Conservation (phyloP, 2,329 filamentous ascomycete species). For the Aspergillus latus region DNA sequence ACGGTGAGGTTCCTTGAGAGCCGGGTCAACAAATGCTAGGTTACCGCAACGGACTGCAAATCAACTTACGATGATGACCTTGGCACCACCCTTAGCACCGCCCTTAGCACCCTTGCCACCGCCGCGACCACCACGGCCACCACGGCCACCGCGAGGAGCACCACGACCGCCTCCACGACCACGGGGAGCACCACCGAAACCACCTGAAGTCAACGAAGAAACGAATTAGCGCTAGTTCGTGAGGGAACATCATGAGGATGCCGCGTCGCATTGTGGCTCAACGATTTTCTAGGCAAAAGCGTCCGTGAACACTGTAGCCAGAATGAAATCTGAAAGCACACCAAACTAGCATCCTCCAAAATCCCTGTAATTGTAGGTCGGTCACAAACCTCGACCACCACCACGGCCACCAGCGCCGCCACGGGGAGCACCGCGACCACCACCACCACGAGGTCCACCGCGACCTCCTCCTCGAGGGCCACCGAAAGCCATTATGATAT, state of each 20-base stretch:
- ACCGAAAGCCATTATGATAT: constrained; percentile 37
- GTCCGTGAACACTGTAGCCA: background rate
- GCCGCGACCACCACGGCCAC: constrained; percentile 60
- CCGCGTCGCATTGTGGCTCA: constrained; percentile 2
- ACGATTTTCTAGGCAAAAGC: background rate
- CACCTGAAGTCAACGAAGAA: constrained; percentile 30
- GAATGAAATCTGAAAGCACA: background rate
- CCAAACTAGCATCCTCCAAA: background rate
- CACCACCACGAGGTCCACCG: constrained; percentile 37
- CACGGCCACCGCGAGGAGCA: constrained; percentile 60
- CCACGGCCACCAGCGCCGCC: constrained; percentile 39
- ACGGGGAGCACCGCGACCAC: constrained; percentile 45
- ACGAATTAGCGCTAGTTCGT: constrained; percentile 21
- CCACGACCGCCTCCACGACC: constrained; percentile 56
- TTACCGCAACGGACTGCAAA: constrained; percentile 5
- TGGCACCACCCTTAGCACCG: constrained; percentile 73
- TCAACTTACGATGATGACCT: constrained; percentile 73
- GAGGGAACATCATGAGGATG: too few relatives aligned
- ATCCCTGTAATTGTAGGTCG: constrained; percentile 5
- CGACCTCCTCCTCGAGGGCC: constrained; percentile 25
- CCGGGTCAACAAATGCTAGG: constrained; percentile 13
- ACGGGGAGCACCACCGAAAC: constrained; percentile 41
- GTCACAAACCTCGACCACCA: constrained; percentile 32
- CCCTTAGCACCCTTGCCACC: constrained; percentile 63
- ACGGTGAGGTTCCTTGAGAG: constrained; percentile 90